These are phyloP conservation scores for Macrolepiota dolichaula DNA, from an alignment of 768 basidiomycete species.

Conservation along the genomic window DNA sequence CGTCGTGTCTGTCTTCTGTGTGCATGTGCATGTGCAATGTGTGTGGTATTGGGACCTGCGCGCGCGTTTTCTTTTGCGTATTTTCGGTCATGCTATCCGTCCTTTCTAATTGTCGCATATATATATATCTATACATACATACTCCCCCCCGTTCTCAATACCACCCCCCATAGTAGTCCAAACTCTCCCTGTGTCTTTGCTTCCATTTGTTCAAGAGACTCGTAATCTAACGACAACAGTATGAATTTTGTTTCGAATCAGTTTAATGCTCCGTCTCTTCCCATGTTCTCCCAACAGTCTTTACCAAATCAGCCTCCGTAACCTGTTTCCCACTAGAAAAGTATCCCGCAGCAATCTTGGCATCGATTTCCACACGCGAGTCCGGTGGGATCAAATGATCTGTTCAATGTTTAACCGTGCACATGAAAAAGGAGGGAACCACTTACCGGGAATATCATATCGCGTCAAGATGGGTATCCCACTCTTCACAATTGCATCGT, in stretches of 20 bases:
- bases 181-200: too few relatives aligned
- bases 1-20: not conserved
- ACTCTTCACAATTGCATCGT: slow-evolving; percentile 87
- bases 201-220: not conserved
- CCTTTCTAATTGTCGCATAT: not conserved
- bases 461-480: slow-evolving; percentile 80
- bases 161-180: too few relatives aligned
- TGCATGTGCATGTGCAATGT: not conserved
- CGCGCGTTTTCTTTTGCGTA: not conserved
- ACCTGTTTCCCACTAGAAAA: slow-evolving; percentile 79
- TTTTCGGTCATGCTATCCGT: not conserved
- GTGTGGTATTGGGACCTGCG: too few relatives aligned
- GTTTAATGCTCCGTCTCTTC: slow-evolving; percentile 83
- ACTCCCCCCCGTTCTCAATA: not conserved
- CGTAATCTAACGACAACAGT: not conserved
- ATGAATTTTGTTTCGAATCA: too few relatives aligned
- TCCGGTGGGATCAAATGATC: slow-evolving; percentile 89
- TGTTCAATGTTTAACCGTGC: slow-evolving; percentile 15
- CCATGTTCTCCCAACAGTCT: slow-evolving; percentile 88
- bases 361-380: slow-evolving; percentile 91
- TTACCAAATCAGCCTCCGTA: slow-evolving; percentile 73
- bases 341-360: slow-evolving; percentile 94
- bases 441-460: slow-evolving; percentile 82
- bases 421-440: not conserved
- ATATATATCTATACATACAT: not conserved